phyloP scores from a whole-genome alignment of 169 alveolate genomes.

The Cryptosporidium felis region DNA sequence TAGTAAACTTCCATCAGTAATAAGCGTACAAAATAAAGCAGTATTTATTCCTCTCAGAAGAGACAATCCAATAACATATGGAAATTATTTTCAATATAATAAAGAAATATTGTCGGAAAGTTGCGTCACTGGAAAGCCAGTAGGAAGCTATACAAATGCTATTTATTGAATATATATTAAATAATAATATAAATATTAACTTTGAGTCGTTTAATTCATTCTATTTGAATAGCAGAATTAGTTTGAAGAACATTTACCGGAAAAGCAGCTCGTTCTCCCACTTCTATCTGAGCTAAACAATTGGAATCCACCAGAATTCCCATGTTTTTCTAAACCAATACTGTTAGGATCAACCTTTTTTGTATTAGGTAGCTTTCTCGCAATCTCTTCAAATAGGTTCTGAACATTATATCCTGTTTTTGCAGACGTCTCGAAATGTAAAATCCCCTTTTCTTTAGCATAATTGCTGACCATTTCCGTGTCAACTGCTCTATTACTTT shows the following conservation, averaged over 20 bases:
- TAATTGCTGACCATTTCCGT: conserved; percentile 84
- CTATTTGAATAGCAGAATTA: not conserved
- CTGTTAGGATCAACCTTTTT: conserved; percentile 13
- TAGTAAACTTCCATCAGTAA: conserved; percentile 46
- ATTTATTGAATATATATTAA: not conserved
- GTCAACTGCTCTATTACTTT: conserved; percentile 82
- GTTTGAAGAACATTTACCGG: not conserved
- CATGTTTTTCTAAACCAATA: not conserved
- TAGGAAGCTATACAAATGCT: conserved; percentile 39
- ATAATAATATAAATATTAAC: not conserved
- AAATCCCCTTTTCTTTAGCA: conserved; percentile 87
- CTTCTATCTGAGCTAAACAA: conserved; percentile 51
- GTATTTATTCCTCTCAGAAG: conserved; percentile 60
- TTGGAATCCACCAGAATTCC: conserved; percentile 43
- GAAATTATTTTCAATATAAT: conserved; percentile 54
- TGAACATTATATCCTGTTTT: conserved; percentile 89
- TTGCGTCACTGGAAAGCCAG: conserved; percentile 63
- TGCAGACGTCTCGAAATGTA: conserved; percentile 91
- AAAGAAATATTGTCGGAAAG: conserved; percentile 45
- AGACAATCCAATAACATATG: conserved; percentile 62
- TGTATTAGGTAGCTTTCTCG: conserved; percentile 54
- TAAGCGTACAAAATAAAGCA: conserved; percentile 56
- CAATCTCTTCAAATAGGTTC: conserved; percentile 83
- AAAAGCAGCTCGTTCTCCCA: not conserved
- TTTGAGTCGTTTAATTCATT: not conserved